Conservation (phyloP, 306 rosid species). For the Styphnolobium japonicum region DNA sequence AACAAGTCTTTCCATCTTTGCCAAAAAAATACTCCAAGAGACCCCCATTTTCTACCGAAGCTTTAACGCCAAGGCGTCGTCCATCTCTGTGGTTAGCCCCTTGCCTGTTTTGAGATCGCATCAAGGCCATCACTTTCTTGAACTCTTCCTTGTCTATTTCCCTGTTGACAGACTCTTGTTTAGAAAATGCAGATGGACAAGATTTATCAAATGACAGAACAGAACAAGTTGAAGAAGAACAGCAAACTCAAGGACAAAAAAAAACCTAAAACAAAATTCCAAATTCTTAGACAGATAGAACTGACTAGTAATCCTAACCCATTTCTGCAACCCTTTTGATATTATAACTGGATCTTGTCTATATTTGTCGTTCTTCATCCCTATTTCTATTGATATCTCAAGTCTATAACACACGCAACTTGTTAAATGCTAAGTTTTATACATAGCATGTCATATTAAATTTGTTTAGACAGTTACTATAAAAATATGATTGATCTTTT, state of each 20-base stretch:
- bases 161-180: slow-evolving; percentile 27
- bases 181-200: background rate
- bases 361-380: background rate
- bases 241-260: background rate
- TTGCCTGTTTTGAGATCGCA: slow-evolving; percentile 68
- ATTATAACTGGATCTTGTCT: background rate
- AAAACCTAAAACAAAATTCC: background rate
- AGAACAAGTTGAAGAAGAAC: too few species aligned
- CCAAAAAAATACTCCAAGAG: slow-evolving; percentile 71
- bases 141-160: slow-evolving; percentile 69
- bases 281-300: background rate
- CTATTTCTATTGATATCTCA: background rate
- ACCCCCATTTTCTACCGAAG: slow-evolving; percentile 58
- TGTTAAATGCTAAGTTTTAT: background rate
- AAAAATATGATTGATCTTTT: background rate
- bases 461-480: background rate
- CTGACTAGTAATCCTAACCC: background rate
- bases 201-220: too few species aligned
- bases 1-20: slow-evolving; percentile 51
- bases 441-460: background rate
- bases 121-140: slow-evolving; percentile 72
- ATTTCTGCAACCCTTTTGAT: background rate
- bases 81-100: slow-evolving; percentile 56
- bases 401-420: background rate
- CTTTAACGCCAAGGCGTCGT: slow-evolving; percentile 41